Percentiles rank a stretch among this genome's conserved stretches.
phyloP scores from a whole-genome alignment of 352 stramenopile species.

The Peronospora belbahrii region DNA sequence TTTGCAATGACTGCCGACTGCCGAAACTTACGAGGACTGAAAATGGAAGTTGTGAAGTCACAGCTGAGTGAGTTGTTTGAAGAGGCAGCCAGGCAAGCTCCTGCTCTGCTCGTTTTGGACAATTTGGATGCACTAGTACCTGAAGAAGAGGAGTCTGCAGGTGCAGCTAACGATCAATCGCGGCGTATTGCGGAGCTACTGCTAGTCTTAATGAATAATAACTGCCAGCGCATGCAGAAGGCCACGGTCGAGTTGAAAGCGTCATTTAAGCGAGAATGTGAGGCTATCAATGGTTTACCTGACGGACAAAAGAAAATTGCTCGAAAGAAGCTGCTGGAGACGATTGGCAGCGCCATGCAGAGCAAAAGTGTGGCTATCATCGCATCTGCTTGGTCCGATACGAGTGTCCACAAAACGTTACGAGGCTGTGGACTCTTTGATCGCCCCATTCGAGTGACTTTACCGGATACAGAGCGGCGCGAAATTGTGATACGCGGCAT shows the following conservation, averaged over 20 bases:
- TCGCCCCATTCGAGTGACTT: conserved; percentile 44
- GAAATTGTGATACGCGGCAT: conserved; percentile 57
- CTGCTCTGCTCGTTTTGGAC: conserved; percentile 67
- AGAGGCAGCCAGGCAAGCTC: conserved; percentile 34
- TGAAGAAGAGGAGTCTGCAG: conserved; percentile 65
- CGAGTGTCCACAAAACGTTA: conserved; percentile 61
- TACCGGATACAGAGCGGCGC: conserved; percentile 53
- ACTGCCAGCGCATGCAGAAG: conserved; percentile 49
- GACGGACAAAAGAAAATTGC: conserved; percentile 10
- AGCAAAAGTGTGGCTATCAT: conserved; percentile 60
- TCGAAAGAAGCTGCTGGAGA: conserved; percentile 34
- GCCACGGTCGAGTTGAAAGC: conserved; percentile 45
- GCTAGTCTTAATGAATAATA: conserved; percentile 48
- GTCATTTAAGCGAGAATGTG: conserved; percentile 37
- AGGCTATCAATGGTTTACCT: conserved; percentile 21
- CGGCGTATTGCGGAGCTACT: conserved; percentile 77
- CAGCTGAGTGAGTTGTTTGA: conserved; percentile 54
- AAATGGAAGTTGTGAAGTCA: conserved; percentile 81
- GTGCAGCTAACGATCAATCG: conserved; percentile 76
- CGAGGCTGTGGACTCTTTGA: conserved; percentile 65
- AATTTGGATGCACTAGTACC: conserved; percentile 80
- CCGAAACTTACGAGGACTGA: conserved; percentile 66
- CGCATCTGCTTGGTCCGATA: conserved; percentile 47
- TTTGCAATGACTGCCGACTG: conserved; percentile 53
- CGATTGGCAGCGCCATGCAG: conserved; percentile 47